Evolutionary conservation across 2,329 filamentous ascomycete genomes (phyloP).

Genomic region (Hypoxylon sp.): DNA sequence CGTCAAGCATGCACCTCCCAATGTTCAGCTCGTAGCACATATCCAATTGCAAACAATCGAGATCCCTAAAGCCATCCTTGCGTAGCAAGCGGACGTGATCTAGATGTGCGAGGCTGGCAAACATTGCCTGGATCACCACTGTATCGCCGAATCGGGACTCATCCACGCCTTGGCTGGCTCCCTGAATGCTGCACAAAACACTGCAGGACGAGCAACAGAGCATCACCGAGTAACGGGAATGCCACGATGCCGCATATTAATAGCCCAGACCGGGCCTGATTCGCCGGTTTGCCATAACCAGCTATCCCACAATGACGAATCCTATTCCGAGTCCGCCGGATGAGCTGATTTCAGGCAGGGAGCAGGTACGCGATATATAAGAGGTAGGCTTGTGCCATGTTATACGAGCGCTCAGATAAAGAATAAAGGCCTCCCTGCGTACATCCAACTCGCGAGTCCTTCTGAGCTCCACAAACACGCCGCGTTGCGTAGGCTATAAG

Average conservation of each 20-base stretch:
- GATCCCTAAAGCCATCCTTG: neutral
- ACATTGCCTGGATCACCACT: conserved; percentile 6
- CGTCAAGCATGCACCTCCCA: conserved; percentile 8
- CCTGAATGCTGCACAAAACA: conserved; percentile 1
- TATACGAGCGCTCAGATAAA: neutral
- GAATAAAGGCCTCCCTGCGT: neutral
- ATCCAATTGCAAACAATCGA: conserved; percentile 8
- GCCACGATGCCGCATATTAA: conserved; percentile 1
- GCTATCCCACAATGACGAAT: conserved; percentile 17
- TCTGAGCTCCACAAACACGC: too few species aligned
- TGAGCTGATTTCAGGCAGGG: conserved; percentile 1
- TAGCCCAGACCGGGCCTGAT: neutral
- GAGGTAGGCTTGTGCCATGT: neutral
- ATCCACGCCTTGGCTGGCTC: neutral
- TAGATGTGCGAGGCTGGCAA: conserved; percentile 16
- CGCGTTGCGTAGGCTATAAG: neutral
- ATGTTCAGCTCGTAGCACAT: conserved; percentile 29
- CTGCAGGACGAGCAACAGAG: neutral
- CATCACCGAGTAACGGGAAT: conserved; percentile 2
- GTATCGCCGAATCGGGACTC: conserved; percentile 15
- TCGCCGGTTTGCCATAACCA: neutral
- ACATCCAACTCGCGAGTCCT: neutral
- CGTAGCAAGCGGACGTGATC: conserved; percentile 13
- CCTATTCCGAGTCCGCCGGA: neutral
- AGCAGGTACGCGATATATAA: conserved; percentile 22